Evolutionary conservation across 306 rosid species (phyloP), one percentile per base, ranked within the genome.

Genomic region (Boehmeria nivea): DNA sequence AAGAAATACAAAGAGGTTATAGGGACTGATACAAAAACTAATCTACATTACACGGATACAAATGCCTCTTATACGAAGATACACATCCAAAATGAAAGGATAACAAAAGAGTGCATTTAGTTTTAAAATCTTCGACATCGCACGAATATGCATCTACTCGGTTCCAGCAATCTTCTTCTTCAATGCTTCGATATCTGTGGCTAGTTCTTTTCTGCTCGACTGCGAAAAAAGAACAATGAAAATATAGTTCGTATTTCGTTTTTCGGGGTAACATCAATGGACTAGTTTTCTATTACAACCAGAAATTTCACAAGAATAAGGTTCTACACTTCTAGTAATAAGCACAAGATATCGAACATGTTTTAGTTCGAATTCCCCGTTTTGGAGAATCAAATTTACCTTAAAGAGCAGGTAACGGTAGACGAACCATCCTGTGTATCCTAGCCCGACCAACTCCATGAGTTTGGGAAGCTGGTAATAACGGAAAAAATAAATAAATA

Each of bases 361-460:
- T n/a, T n/a, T n/a, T n/a, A 46, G 23, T 1, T 19, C 12, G 15
- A 20, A 6, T 12, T 19, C 16, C 13, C 6, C 20, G 22, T 19
- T 28, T 46, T 40, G 38, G 25, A 51, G 52, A 21, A 28, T 28
- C 17, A 4, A 4, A 46, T 68, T 52, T 60, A 78, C 99, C 99
- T 85, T 93, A 69, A 93, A 93, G 79, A 93, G 96, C 63, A 93
- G 95, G 80, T 93, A 93, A 26, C 99, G 96, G 75, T 93, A 93
- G 73, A 93, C 99, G 36, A 93, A 93, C 99, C 99, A 93, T 48
- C 99, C 99, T 0, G 99, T 87, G 67, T 93, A 93, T 48, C 95
- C 99, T 54, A 93, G 86, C 68, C 99, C 99, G 47, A 93, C 99
- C 83, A 93, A 79, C 77, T 93, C 99, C 84, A 93, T 36, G 57